Base-by-base conservation (phyloP, 352 stramenopile genomes). In the Globisporangium emineosum region DNA sequence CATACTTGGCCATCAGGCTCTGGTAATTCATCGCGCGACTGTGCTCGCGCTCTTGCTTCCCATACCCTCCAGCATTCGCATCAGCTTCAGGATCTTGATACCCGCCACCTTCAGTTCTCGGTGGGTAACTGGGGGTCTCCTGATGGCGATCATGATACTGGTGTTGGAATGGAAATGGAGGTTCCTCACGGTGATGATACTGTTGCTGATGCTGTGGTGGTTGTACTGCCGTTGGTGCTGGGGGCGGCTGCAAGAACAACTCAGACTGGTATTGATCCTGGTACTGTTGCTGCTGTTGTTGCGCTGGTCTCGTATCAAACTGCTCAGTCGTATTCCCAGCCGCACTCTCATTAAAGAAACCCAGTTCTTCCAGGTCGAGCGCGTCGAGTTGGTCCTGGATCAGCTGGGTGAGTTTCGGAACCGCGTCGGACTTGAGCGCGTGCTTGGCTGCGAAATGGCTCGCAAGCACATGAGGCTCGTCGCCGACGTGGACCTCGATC, bases 1-100 rank as follows among this genome's bases (percentile, higher is more conserved):
- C 82, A 68, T 91, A 93, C 52, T 88, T 88, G 56, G 83, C 81
- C 72, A 90, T 79, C 23, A 93, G 71, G 56, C 72, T 77, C 51
- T 89, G 88, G 70, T 92, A 93, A 52, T 70, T 88, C 62, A 72
- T 75, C 61, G 91, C 83, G 9, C 81, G 79, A 51, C 80, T 60
- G 42, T 82, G 70, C 58, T 91, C 80, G 45, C 76, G 70, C 60
- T 78, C 72, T 23, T 70, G 43, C 5, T 64, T 59, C 25, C 75
- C 62, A 1, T 42, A 49, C 7, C 30, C 35, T 10, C 13, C 25
- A 47, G 58, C 1, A 4, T 45, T n/a, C 5, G 37, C 0, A 45
- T 57, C 32, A 32, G 23, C 19, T 15, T 65, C 19, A 27, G 35
- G 23, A 1, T 29, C 32, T 13, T 51, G 25, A 32, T 27, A 27